Evolutionary conservation across 176 grass and related monocot species (phyloP).

Genomic region (Rhynchospora tenuis): DNA sequence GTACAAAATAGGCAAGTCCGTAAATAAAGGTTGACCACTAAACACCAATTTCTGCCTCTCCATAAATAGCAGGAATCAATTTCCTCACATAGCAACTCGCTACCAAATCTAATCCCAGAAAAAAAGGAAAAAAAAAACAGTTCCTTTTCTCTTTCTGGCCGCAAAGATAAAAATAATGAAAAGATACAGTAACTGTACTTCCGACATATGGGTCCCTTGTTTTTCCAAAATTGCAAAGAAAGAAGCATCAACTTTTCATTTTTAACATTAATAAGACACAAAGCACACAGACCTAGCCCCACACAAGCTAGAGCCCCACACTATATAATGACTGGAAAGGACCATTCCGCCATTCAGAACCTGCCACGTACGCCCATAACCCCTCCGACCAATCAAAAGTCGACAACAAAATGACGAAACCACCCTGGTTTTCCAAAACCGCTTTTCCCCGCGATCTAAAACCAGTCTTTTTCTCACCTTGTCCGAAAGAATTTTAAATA

Average conservation of each 20-base stretch:
- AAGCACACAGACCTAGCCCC: not conserved
- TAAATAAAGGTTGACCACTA: not conserved
- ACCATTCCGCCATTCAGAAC: not conserved
- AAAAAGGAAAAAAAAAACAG: not conserved
- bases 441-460: constrained; percentile 20
- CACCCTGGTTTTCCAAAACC: constrained; percentile 30
- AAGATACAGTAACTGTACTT: not conserved
- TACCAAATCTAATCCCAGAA: not conserved
- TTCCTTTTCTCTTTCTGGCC: not conserved
- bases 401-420: constrained; percentile 34
- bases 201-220: not conserved
- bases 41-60: not conserved
- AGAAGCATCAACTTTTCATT: not conserved
- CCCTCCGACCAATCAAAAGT: constrained; percentile 1
- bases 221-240: not conserved
- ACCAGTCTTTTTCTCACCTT: not conserved
- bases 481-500: not conserved
- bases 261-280: not conserved
- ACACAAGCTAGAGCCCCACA: not conserved
- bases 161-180: not conserved
- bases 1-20: not conserved
- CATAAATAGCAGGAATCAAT: not conserved
- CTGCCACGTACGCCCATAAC: constrained; percentile 23
- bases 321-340: not conserved
- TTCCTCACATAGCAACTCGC: not conserved